Evolutionary conservation across 257 asterid genomes (phyloP).

Genomic region (Ehretia macrophylla): DNA sequence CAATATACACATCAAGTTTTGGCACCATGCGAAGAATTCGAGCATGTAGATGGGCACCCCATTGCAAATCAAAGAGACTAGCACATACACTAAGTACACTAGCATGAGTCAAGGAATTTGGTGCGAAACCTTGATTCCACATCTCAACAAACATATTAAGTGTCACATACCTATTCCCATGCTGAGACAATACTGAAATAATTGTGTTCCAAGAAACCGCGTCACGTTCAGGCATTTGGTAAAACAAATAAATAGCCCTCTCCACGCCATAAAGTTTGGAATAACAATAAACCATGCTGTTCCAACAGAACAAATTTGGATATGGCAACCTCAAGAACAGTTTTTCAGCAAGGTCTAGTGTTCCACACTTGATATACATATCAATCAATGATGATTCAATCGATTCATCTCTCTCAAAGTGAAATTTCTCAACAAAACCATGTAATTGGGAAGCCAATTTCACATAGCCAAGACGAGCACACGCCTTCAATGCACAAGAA

Average conservation of each 20-base stretch:
- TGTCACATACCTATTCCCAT: background rate
- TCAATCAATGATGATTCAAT: conserved; percentile 12
- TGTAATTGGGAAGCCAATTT: conserved; percentile 11
- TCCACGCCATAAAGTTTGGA: conserved; percentile 11
- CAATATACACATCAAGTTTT: conserved; percentile 4
- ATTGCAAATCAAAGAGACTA: conserved; percentile 5
- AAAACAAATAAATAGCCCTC: conserved; percentile 8
- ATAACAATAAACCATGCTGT: background rate
- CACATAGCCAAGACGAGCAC: conserved; percentile 10
- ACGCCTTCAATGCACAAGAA: conserved; percentile 10
- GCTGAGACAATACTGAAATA: conserved; percentile 6
- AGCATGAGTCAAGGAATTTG: conserved; percentile 14
- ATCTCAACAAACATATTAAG: conserved; percentile 9
- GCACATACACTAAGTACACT: conserved; percentile 11
- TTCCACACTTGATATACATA: conserved; percentile 12
- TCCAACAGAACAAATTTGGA: conserved; percentile 13
- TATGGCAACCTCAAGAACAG: conserved; percentile 1
- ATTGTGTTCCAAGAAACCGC: conserved; percentile 13
- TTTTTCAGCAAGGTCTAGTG: conserved; percentile 3
- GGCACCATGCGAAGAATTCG: conserved; percentile 8
- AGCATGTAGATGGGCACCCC: conserved; percentile 22
- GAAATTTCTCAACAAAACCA: conserved; percentile 14
- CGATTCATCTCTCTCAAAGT: background rate
- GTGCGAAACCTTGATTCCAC: conserved; percentile 6
- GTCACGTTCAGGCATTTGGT: conserved; percentile 18